Evolutionary conservation across 805 yeast genomes (phyloP), one percentile per base, ranked within the genome.

Genomic region (Lipomyces japonicus): DNA sequence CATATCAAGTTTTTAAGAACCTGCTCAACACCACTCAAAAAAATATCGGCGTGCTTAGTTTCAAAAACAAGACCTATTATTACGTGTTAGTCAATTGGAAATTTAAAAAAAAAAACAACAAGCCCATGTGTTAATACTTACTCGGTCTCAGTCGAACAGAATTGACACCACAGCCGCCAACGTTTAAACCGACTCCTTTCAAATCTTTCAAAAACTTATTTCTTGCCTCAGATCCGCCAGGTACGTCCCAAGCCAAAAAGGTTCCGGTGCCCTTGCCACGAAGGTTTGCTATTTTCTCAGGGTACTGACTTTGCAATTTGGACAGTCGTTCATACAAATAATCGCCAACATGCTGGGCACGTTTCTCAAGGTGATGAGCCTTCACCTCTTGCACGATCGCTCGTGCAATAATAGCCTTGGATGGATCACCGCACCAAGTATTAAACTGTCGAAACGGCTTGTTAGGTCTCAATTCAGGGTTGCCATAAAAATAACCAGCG

Each of bases 341-440:
- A 56, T 69, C 75, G 61, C 95, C 95, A 41, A 83, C 84, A 63
- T 74, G 72, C 7, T 70, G 71, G 48, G 84, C 78, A 57, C 77
- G 73, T 31, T 71, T 68, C 42, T 79, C 75, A 61, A 86, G 76
- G 60, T 80, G 77, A 65, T 84, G 69, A 60, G 79, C 78, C 42
- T 72, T 69, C 42, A 84, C 72, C 71, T 86, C 89, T 58, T 76
- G 67, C 62, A 79, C 79, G 65, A 86, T 84, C 58, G 86, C 80
- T 63, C 84, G 81, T 49, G 90, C 85, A 62, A 87, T 74, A 62
- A 86, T 72, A 67, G 84, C 77, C 71, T 82, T 80, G 52, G 89
- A 83, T 67, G 95, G 90, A 71, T 86, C 95, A 63, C 95, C 95
- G 72, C 91, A 84, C 95, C 95, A 86, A 51, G 95, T 86, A 80